phyloP scores from a whole-genome alignment of 805 yeast genomes.

The Zygosaccharomyces rouxii region DNA sequence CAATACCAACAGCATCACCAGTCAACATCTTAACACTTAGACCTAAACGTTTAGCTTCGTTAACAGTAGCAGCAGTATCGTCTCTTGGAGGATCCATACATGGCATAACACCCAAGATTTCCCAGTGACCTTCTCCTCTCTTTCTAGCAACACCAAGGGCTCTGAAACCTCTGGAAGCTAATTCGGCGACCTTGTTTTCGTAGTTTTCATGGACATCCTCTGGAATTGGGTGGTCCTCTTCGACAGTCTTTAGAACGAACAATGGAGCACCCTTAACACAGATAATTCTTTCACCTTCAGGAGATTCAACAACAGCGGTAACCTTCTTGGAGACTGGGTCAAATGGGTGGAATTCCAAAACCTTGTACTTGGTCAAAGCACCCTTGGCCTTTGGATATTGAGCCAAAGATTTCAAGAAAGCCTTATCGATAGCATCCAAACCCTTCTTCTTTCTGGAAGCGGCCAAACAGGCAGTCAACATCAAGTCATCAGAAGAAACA shows the following conservation, averaged over 20 bases:
- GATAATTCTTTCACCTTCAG: conserved; percentile 89
- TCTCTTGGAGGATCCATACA: conserved; percentile 99
- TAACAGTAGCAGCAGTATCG: conserved; percentile 92
- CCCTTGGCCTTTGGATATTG: conserved; percentile 88
- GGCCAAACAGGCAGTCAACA: conserved; percentile 97
- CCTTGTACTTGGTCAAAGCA: conserved; percentile 90
- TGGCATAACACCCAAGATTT: conserved; percentile 96
- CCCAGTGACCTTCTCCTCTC: conserved; percentile 99
- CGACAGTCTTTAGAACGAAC: conserved; percentile 93
- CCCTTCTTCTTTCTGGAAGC: conserved; percentile 98
- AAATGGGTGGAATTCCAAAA: conserved; percentile 92
- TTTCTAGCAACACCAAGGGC: conserved; percentile 98
- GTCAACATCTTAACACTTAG: conserved; percentile 95
- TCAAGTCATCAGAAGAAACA: conserved; percentile 91
- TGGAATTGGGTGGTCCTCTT: conserved; percentile 94
- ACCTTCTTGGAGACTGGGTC: conserved; percentile 98
- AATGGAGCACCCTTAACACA: conserved; percentile 99
- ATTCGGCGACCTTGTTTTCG: conserved; percentile 95
- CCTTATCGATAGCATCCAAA: conserved; percentile 95
- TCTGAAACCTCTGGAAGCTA: conserved; percentile 97
- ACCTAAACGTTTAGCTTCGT: conserved; percentile 88
- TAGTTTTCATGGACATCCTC: conserved; percentile 91
- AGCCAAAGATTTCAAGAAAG: conserved; percentile 87
- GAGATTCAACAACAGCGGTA: conserved; percentile 90
- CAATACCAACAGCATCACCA: conserved; percentile 99